These are phyloP conservation scores for Trifolium repens DNA, from an alignment of 306 rosid genomes.

Conservation along the genomic window DNA sequence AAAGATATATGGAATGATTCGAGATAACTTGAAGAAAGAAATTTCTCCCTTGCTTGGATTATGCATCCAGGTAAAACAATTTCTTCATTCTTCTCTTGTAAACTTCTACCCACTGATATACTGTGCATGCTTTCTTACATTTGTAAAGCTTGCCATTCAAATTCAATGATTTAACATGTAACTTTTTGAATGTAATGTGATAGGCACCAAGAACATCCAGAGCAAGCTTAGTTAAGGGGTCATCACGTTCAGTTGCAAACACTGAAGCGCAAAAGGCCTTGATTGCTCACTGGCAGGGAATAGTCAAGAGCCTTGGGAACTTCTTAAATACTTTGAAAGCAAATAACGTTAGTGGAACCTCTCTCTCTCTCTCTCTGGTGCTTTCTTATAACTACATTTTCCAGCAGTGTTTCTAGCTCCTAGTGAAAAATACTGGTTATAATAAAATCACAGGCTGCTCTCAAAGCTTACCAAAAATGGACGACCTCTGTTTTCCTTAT, in stretches of 20 bases:
- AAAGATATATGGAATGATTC: slow-evolving; percentile 98
- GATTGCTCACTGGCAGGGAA: slow-evolving; percentile 99
- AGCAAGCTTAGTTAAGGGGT: slow-evolving; percentile 91
- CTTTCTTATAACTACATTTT: slow-evolving; percentile 30
- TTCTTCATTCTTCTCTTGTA: slow-evolving; percentile 10
- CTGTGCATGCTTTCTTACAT: slow-evolving; percentile 32
- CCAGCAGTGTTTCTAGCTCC: neutral
- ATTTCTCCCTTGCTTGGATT: slow-evolving; percentile 95
- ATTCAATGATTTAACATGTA: slow-evolving; percentile 17
- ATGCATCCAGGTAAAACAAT: slow-evolving; percentile 83
- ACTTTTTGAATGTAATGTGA: slow-evolving; percentile 46
- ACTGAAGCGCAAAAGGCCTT: slow-evolving; percentile 91
- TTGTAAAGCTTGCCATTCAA: slow-evolving; percentile 32
- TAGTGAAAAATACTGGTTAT: slow-evolving; percentile 9
- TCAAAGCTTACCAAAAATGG: slow-evolving; percentile 7
- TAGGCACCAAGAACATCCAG: slow-evolving; percentile 99
- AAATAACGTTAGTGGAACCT: slow-evolving; percentile 72
- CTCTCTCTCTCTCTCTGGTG: slow-evolving; percentile 28
- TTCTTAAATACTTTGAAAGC: slow-evolving; percentile 81
- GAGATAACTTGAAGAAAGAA: slow-evolving; percentile 98
- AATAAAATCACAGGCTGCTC: slow-evolving; percentile 22
- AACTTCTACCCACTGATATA: neutral
- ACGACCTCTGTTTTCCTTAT: neutral
- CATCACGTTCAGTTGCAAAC: slow-evolving; percentile 83
- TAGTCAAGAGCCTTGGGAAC: slow-evolving; percentile 85